These are phyloP conservation scores for Gnomoniopsis sp. DNA, from an alignment of 2,329 filamentous ascomycete species.

Conservation along the genomic window DNA sequence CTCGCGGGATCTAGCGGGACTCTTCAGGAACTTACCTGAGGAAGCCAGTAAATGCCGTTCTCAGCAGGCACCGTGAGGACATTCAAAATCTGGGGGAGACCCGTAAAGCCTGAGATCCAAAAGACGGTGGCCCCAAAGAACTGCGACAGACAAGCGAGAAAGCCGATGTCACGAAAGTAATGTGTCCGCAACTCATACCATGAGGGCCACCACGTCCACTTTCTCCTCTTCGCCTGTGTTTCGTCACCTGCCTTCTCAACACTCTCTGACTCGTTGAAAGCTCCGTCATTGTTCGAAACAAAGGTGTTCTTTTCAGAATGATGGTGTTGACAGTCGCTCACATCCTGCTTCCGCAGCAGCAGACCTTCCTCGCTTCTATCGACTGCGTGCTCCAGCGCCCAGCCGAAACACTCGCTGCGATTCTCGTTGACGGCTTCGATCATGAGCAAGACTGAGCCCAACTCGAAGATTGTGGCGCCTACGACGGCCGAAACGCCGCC, in stretches of 20 bases:
- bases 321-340: slow-evolving; percentile 19
- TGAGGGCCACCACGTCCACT: slow-evolving; percentile 60
- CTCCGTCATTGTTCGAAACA: not conserved
- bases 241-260: not conserved
- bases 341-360: slow-evolving; percentile 4
- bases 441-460: slow-evolving; percentile 60
- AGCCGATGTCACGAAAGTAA: slow-evolving; percentile 60
- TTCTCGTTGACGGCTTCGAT: slow-evolving; percentile 69
- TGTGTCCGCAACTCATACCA: slow-evolving; percentile 53
- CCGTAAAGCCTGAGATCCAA: slow-evolving; percentile 60
- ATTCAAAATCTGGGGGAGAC: slow-evolving; percentile 53
- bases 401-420: slow-evolving; percentile 63
- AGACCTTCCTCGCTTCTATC: slow-evolving; percentile 2
- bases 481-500: slow-evolving; percentile 63
- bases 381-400: slow-evolving; percentile 56
- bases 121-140: slow-evolving; percentile 60
- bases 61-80: slow-evolving; percentile 41
- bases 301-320: slow-evolving; percentile 15
- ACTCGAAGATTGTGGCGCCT: slow-evolving; percentile 65
- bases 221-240: slow-evolving; percentile 16
- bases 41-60: slow-evolving; percentile 59
- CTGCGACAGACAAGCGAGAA: slow-evolving; percentile 56
- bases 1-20: not conserved
- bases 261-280: not conserved
- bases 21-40: slow-evolving; percentile 42